These are phyloP conservation scores for Phialophora verrucosa DNA, from an alignment of 2,329 filamentous ascomycete genomes.

Conservation along the genomic window DNA sequence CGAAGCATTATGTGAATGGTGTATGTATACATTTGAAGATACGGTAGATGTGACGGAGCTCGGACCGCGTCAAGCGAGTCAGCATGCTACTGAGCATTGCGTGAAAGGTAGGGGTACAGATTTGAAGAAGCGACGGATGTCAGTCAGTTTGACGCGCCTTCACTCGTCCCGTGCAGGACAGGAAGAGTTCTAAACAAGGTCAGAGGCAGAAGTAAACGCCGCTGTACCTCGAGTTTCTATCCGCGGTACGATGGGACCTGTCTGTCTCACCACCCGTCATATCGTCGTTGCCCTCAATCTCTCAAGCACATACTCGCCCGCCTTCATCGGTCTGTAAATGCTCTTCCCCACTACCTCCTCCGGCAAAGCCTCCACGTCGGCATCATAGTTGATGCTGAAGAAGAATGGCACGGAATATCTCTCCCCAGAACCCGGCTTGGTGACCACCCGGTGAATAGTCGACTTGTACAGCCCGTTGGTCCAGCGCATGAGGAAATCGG, in stretches of 20 bases:
- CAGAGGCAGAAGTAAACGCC: too few species aligned
- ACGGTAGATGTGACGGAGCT: too few species aligned
- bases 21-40: too few species aligned
- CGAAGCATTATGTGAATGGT: too few species aligned
- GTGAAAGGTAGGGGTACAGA: too few species aligned
- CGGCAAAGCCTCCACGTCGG: slow-evolving; percentile 44
- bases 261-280: neutral
- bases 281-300: slow-evolving; percentile 37
- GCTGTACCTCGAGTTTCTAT: too few species aligned
- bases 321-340: slow-evolving; percentile 36
- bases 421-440: slow-evolving; percentile 46
- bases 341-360: slow-evolving; percentile 34
- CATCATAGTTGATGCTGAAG: slow-evolving; percentile 39
- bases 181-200: too few species aligned
- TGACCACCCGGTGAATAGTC: slow-evolving; percentile 51
- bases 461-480: slow-evolving; percentile 54
- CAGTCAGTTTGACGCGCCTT: too few species aligned
- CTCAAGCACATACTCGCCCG: slow-evolving; percentile 39
- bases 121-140: too few species aligned
- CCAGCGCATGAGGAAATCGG: slow-evolving; percentile 51
- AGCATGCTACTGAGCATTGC: too few species aligned
- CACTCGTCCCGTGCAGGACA: too few species aligned
- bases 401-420: slow-evolving; percentile 53
- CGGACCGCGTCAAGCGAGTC: too few species aligned
- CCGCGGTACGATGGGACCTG: neutral